phyloP scores from a whole-genome alignment of 495 filamentous ascomycete genomes.

The Lasiosphaeria hispida region DNA sequence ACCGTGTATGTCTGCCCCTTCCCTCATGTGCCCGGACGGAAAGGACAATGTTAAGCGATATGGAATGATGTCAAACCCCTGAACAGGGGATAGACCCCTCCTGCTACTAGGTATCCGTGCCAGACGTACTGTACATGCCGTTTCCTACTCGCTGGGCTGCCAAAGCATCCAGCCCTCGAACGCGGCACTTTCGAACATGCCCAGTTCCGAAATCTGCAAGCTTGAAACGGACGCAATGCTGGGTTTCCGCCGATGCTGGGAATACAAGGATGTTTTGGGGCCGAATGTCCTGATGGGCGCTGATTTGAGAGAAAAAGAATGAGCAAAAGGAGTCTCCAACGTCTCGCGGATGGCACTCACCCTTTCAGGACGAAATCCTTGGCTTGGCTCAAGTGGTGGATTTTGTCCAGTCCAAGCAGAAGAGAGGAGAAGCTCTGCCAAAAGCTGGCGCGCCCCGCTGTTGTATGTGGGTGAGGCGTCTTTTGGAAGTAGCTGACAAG shows the following conservation, averaged over 20 bases:
- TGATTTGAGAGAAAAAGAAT: background rate
- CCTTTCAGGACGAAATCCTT: background rate
- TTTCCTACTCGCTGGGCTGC: conserved; percentile 3
- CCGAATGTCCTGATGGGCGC: conserved; percentile 9
- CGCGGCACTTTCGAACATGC: conserved; percentile 2
- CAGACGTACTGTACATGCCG: conserved; percentile 6
- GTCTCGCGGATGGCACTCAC: background rate
- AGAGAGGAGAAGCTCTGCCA: conserved; percentile 2
- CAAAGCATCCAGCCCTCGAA: conserved; percentile 1
- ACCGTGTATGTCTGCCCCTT: no score
- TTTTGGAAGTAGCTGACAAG: background rate
- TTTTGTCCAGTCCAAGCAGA: background rate
- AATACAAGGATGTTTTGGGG: conserved; percentile 8
- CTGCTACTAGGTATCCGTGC: no score
- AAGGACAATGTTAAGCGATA: no score
- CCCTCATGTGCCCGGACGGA: no score
- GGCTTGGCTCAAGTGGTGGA: background rate
- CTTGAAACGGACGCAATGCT: background rate
- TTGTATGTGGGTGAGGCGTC: background rate
- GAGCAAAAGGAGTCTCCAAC: background rate
- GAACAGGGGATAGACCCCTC: no score
- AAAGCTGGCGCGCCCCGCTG: background rate
- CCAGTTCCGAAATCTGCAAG: conserved; percentile 5
- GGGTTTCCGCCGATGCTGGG: background rate
- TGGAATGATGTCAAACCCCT: no score